Conservation (phyloP, 208 protist species). For the Leishmania major region DNA sequence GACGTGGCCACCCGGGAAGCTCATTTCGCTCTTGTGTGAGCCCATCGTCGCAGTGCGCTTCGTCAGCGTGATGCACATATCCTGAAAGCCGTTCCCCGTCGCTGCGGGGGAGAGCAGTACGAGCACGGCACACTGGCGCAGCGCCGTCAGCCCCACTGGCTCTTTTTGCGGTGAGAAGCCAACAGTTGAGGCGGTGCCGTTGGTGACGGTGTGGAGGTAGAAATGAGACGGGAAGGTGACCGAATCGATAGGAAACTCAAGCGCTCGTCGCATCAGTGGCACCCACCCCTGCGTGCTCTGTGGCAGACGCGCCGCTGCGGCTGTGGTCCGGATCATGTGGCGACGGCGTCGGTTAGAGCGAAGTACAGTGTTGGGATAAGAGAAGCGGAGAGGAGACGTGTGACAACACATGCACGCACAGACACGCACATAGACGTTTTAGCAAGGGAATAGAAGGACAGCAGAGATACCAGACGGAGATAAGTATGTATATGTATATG, state of each 20-base stretch:
- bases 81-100: conserved; percentile 51
- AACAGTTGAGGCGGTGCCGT: conserved; percentile 9
- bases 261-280: conserved; percentile 40
- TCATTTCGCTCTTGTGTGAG: conserved; percentile 78
- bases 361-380: not conserved
- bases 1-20: conserved; percentile 77
- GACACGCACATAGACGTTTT: not conserved
- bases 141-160: conserved; percentile 9
- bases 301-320: conserved; percentile 45
- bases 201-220: conserved; percentile 36
- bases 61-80: conserved; percentile 88
- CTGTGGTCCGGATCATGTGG: not conserved
- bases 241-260: conserved; percentile 41
- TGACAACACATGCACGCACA: not conserved
- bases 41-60: conserved; percentile 64
- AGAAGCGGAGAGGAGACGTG: too few species aligned
- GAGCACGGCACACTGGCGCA: conserved; percentile 51
- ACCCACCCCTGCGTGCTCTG: conserved; percentile 58
- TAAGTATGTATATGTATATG: not conserved
- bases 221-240: conserved; percentile 74
- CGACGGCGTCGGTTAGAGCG: not conserved
- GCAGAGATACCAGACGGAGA: not conserved
- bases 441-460: not conserved
- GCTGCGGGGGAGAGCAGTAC: conserved; percentile 64
- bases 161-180: conserved; percentile 46